A percentile compares a stretch with the other conserved stretches of the same genome.
These are phyloP conservation scores for Fomitopsis pulvina DNA, from an alignment of 768 basidiomycete genomes.

Conservation along the genomic window DNA sequence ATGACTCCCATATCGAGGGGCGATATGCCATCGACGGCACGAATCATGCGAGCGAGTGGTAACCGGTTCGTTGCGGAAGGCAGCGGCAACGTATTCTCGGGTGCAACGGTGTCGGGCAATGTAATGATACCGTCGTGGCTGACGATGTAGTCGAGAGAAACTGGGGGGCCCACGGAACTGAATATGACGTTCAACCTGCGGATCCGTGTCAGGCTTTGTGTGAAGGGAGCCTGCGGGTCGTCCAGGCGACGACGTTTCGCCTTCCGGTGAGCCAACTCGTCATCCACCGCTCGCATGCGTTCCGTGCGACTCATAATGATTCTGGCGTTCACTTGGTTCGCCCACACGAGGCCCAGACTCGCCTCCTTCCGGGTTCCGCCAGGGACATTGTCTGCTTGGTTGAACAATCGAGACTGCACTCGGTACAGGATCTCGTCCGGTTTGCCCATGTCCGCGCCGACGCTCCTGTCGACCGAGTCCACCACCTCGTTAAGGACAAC, in stretches of 20 bases:
- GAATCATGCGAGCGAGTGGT: neutral
- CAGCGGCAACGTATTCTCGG: neutral
- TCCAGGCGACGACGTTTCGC: constrained; percentile 25
- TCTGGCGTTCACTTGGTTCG: constrained; percentile 84
- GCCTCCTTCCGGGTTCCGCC: constrained; percentile 70
- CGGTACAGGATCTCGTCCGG: constrained; percentile 50
- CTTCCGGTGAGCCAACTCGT: constrained; percentile 18
- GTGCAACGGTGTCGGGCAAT: constrained; percentile 3
- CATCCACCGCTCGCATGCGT: constrained; percentile 49
- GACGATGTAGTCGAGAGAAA: constrained; percentile 72
- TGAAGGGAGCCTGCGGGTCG: constrained; percentile 6
- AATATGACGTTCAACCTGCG: constrained; percentile 76
- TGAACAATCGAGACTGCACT: constrained; percentile 74
- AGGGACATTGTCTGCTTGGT: constrained; percentile 49
- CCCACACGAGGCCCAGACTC: constrained; percentile 85
- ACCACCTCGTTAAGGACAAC: constrained; percentile 87
- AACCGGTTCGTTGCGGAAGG: neutral
- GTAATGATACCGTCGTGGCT: constrained; percentile 48
- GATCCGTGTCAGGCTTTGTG: neutral
- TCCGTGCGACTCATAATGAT: constrained; percentile 79
- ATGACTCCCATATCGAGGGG: neutral
- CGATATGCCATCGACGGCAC: neutral
- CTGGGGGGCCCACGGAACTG: constrained; percentile 51
- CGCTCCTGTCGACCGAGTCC: constrained; percentile 40
- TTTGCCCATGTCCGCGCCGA: constrained; percentile 17